A percentile compares a stretch with the other conserved stretches of the same genome.
Evolutionary conservation across 495 filamentous ascomycete species (phyloP).

Genomic region (Evernia prunastri): DNA sequence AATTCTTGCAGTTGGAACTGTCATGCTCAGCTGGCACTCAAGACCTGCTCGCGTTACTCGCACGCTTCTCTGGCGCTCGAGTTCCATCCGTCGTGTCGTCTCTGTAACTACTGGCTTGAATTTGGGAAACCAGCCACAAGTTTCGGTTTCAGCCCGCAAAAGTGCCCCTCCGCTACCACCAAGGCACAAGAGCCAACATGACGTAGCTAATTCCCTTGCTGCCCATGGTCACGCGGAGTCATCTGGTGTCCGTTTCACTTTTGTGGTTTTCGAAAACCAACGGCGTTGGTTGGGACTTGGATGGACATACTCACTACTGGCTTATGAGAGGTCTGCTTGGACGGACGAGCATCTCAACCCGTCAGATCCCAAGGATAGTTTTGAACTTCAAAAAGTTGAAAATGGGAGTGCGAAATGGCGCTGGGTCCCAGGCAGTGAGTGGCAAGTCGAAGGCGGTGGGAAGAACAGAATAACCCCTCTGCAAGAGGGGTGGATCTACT

Average conservation of each 20-base stretch:
- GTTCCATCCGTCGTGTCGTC: constrained; percentile 57
- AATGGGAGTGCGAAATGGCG: constrained; percentile 76
- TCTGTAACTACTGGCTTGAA: constrained; percentile 71
- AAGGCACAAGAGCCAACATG: constrained; percentile 35
- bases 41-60: constrained; percentile 78
- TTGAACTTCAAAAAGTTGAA: constrained; percentile 80
- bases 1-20: constrained; percentile 68
- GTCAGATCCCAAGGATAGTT: constrained; percentile 69
- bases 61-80: constrained; percentile 85
- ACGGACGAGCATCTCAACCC: constrained; percentile 91
- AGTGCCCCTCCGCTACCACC: constrained; percentile 28
- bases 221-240: constrained; percentile 50
- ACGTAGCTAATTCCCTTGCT: constrained; percentile 42
- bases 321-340: constrained; percentile 84
- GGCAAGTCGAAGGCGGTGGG: constrained; percentile 77
- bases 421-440: constrained; percentile 79
- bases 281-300: constrained; percentile 90
- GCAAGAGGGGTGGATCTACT: constrained; percentile 88
- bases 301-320: constrained; percentile 86
- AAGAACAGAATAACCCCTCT: constrained; percentile 45
- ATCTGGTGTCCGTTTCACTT: constrained; percentile 86
- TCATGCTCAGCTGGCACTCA: constrained; percentile 85
- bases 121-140: constrained; percentile 42
- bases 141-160: constrained; percentile 27
- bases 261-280: constrained; percentile 94